Evolutionary conservation across 257 asterid genomes (phyloP).

Genomic region (Parsonsia alboflavescens): DNA sequence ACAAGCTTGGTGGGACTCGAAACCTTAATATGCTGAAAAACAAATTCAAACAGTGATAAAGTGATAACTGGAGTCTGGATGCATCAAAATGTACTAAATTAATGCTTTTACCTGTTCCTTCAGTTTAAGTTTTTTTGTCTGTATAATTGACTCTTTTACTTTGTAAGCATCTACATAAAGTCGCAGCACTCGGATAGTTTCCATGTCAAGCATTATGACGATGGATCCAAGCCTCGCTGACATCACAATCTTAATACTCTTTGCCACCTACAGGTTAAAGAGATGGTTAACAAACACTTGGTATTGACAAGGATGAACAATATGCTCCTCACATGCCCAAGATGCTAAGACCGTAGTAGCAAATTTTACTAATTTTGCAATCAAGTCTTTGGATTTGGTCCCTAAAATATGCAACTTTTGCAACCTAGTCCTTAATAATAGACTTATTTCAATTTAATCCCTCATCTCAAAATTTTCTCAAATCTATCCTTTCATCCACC

Average conservation of each 20-base stretch:
- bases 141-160: slow-evolving; percentile 69
- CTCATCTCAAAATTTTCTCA: neutral
- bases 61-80: neutral
- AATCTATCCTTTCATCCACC: neutral
- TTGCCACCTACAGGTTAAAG: slow-evolving; percentile 60
- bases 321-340: neutral
- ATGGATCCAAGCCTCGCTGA: slow-evolving; percentile 59
- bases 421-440: neutral
- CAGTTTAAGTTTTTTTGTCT: slow-evolving; percentile 54
- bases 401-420: neutral
- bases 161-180: slow-evolving; percentile 55
- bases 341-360: neutral
- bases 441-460: too few species aligned
- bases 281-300: slow-evolving; percentile 9
- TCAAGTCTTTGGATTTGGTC: neutral
- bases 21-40: slow-evolving; percentile 60
- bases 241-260: slow-evolving; percentile 65
- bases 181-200: slow-evolving; percentile 51
- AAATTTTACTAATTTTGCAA: neutral
- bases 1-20: slow-evolving; percentile 48
- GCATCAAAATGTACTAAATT: neutral
- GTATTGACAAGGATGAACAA: neutral
- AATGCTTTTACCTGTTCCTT: slow-evolving; percentile 50
- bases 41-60: neutral
- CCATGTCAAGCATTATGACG: slow-evolving; percentile 67